A percentile compares a stretch with the other conserved stretches of the same genome.
Conservation (phyloP, 2,329 filamentous ascomycete species). For the Rutstroemia sp. region DNA sequence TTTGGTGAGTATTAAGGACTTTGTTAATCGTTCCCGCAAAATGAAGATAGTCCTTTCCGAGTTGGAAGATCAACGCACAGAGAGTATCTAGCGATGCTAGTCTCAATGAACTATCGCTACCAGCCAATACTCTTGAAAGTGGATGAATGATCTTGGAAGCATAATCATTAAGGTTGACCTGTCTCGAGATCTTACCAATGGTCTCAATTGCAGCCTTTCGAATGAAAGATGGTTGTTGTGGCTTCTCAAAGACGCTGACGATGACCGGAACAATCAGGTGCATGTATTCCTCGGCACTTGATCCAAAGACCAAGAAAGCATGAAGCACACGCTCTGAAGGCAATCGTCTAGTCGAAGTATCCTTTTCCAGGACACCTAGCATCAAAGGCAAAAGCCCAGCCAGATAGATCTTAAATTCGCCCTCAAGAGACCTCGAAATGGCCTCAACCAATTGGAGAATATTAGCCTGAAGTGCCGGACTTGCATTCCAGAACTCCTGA, state of each 20-base stretch:
- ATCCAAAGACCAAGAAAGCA: slow-evolving; percentile 91
- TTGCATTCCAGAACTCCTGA: slow-evolving; percentile 82
- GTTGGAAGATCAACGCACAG: slow-evolving; percentile 89
- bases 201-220: slow-evolving; percentile 90
- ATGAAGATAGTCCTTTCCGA: slow-evolving; percentile 90
- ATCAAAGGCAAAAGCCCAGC: slow-evolving; percentile 85
- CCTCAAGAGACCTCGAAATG: slow-evolving; percentile 86
- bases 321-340: slow-evolving; percentile 89
- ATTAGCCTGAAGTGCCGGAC: slow-evolving; percentile 75
- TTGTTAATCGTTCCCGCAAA: slow-evolving; percentile 94
- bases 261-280: slow-evolving; percentile 95
- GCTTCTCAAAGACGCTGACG: slow-evolving; percentile 87
- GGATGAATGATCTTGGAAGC: slow-evolving; percentile 95
- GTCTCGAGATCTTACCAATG: slow-evolving; percentile 84
- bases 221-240: slow-evolving; percentile 70
- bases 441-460: slow-evolving; percentile 90
- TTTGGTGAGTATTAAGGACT: slow-evolving; percentile 67
- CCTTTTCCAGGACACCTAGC: slow-evolving; percentile 88
- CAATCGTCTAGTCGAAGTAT: slow-evolving; percentile 64
- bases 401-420: slow-evolving; percentile 95
- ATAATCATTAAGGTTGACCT: slow-evolving; percentile 96
- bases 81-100: slow-evolving; percentile 85
- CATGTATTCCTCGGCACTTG: slow-evolving; percentile 98
- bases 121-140: slow-evolving; percentile 71
- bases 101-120: slow-evolving; percentile 65